phyloP scores from a whole-genome alignment of 2,329 filamentous ascomycete genomes.

The Ophiocordyceps polyrhachis-furcata region DNA sequence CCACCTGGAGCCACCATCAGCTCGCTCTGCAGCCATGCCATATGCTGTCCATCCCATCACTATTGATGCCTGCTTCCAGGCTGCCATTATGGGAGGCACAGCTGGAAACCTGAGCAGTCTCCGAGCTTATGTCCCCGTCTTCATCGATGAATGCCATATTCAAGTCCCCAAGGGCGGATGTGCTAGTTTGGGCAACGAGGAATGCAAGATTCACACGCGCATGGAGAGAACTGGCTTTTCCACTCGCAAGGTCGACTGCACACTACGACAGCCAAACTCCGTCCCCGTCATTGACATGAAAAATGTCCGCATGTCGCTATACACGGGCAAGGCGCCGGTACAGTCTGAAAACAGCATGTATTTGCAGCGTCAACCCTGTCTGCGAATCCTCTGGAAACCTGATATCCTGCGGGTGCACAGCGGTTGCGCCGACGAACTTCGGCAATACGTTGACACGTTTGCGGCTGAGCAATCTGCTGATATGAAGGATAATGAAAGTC shows the following conservation, averaged over 20 bases:
- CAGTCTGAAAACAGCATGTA: background rate
- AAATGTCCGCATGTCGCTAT: background rate
- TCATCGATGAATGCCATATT: constrained; percentile 1
- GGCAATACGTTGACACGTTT: background rate
- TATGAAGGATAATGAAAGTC: background rate
- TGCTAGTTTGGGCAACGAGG: background rate
- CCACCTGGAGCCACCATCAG: background rate
- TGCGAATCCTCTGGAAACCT: background rate
- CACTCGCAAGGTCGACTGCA: background rate
- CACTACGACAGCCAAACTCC: background rate
- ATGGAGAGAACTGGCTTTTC: background rate
- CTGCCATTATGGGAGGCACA: constrained; percentile 2
- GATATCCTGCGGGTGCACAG: background rate
- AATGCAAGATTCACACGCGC: background rate
- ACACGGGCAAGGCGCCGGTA: background rate
- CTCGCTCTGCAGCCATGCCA: background rate
- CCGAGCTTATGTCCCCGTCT: constrained; percentile 2
- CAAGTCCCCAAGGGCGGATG: background rate
- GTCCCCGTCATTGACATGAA: background rate
- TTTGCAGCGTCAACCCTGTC: background rate
- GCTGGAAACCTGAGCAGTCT: constrained; percentile 1
- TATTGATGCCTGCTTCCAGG: constrained; percentile 3
- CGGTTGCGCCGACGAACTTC: background rate
- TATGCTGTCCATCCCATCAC: constrained; percentile 3
- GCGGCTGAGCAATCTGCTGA: background rate